Percentiles rank a stretch among this genome's conserved stretches.
Evolutionary conservation across 805 yeast species (phyloP).

Genomic region (Yarrowia keelungensis): DNA sequence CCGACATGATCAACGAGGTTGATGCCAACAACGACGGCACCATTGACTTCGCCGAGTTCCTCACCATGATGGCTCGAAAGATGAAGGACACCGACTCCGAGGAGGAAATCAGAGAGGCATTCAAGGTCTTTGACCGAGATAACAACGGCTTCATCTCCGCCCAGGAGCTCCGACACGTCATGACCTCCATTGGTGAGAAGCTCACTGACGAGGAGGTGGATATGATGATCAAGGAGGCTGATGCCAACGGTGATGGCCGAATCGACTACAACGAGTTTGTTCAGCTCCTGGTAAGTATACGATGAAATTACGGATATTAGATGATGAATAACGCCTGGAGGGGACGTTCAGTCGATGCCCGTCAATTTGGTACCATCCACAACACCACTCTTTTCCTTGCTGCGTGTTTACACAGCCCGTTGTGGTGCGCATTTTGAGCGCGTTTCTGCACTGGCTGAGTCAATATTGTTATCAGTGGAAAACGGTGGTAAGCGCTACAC

Average conservation of each 20-base stretch:
- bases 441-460: slow-evolving; percentile 31
- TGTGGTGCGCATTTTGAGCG: slow-evolving; percentile 23
- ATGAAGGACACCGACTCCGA: slow-evolving; percentile 97
- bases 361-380: no score
- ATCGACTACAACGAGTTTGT: slow-evolving; percentile 97
- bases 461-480: slow-evolving; percentile 29
- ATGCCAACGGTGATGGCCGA: slow-evolving; percentile 84
- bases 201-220: slow-evolving; percentile 96
- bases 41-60: slow-evolving; percentile 81
- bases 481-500: slow-evolving; percentile 5
- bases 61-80: slow-evolving; percentile 88
- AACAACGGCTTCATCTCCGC: slow-evolving; percentile 98
- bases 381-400: background rate
- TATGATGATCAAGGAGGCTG: slow-evolving; percentile 96
- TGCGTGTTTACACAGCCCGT: slow-evolving; percentile 31
- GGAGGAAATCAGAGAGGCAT: slow-evolving; percentile 96
- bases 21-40: slow-evolving; percentile 94
- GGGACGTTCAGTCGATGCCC: no score
- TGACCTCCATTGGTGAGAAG: slow-evolving; percentile 97
- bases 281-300: slow-evolving; percentile 62
- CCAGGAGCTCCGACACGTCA: slow-evolving; percentile 94
- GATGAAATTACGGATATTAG: no score
- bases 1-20: slow-evolving; percentile 96
- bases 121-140: slow-evolving; percentile 91
- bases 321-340: no score